These are phyloP conservation scores for Kurtzmaniella quercitrusa DNA, from an alignment of 1,139 yeast genomes.

Conservation along the genomic window DNA sequence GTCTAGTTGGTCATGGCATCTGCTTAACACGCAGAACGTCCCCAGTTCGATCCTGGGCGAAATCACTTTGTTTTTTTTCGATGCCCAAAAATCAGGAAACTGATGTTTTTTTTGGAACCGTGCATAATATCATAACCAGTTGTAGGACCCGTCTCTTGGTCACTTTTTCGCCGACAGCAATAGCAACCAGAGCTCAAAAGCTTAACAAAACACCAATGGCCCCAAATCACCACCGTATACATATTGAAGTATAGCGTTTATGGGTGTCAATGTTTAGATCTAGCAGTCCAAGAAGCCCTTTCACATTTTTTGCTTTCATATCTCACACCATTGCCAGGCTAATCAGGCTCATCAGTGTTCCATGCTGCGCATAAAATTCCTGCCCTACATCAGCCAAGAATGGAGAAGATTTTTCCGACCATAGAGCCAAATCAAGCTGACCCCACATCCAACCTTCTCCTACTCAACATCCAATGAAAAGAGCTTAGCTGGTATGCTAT, in stretches of 20 bases:
- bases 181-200: not conserved
- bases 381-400: not conserved
- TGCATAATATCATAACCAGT: not conserved
- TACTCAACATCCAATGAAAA: not conserved
- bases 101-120: not conserved
- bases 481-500: not conserved
- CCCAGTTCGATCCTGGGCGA: conserved; percentile 99
- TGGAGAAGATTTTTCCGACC: not conserved
- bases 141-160: not conserved
- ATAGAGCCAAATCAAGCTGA: not conserved
- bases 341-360: no score
- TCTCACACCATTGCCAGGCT: no score
- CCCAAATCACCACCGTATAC: no score
- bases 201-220: no score
- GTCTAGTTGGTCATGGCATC: conserved; percentile 99
- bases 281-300: no score
- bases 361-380: no score
- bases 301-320: no score
- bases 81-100: not conserved
- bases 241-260: no score
- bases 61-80: conserved; percentile 22
- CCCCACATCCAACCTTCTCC: not conserved
- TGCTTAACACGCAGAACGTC: conserved; percentile 99
- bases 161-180: not conserved
- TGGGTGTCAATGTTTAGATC: no score